phyloP scores from a whole-genome alignment of 2,329 filamentous ascomycete genomes.

The Seiridium cupressi region DNA sequence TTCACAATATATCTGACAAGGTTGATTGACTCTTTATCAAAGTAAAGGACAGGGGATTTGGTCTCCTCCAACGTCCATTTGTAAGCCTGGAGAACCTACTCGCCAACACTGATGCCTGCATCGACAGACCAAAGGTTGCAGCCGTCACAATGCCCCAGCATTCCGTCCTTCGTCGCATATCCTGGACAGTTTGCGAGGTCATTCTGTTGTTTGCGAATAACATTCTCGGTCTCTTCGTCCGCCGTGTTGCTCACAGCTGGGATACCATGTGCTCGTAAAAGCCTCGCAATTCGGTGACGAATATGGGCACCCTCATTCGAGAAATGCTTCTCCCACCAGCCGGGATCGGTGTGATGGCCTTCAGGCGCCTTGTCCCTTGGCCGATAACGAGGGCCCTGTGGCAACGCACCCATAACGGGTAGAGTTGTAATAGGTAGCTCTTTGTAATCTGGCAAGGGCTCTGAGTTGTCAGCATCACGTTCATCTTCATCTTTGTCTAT shows the following conservation, averaged over 20 bases:
- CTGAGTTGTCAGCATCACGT: too few relatives aligned
- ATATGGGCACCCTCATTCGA: neutral
- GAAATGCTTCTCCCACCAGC: neutral
- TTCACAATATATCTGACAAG: neutral
- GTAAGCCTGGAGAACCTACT: neutral
- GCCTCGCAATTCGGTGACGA: constrained; percentile 1
- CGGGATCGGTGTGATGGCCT: too few relatives aligned
- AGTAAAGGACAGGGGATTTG: too few relatives aligned
- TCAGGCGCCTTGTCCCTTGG: neutral
- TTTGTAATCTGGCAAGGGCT: too few relatives aligned
- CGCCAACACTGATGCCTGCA: neutral
- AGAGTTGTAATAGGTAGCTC: too few relatives aligned
- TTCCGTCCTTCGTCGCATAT: neutral
- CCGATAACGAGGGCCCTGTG: too few relatives aligned
- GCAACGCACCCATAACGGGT: too few relatives aligned
- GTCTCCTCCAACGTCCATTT: too few relatives aligned
- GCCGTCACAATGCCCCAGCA: neutral
- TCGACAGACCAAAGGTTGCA: constrained; percentile 1
- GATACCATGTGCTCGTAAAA: neutral
- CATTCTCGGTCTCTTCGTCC: neutral
- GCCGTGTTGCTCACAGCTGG: constrained; percentile 5
- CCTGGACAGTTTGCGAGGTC: neutral
- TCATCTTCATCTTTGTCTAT: too few relatives aligned
- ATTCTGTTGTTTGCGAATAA: neutral
- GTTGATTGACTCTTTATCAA: neutral